Evolutionary conservation across 768 basidiomycete species (phyloP), one percentile per base, ranked within the genome.

Genomic region (Pleurotus sapidus): DNA sequence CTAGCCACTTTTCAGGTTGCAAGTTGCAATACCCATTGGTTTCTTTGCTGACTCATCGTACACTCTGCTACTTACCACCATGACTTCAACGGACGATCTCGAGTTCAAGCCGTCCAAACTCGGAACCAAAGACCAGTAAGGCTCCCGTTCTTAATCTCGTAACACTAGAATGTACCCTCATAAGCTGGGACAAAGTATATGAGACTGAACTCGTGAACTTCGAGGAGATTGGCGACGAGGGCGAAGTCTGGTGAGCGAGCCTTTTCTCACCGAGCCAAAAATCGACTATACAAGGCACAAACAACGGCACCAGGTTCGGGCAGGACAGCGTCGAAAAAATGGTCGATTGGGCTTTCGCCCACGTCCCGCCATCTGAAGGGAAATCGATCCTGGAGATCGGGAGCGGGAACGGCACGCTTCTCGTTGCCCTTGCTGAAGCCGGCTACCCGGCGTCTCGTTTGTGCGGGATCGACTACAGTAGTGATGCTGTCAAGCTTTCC

Each of bases 111-210:
- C 91, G 1, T 92, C 92, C 2, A 83, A 82, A 57, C 82, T 94
- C 3, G 92, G 92, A 40, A 90, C 86, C 0, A 92, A 88, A 72
- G 79, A 84, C 60, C 82, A 93, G 91, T 93, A 69, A 70, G 86
- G 68, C 37, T 9, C 37, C 3, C 9, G 11, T 3, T 34, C 30
- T 34, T 7, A 34, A 34, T 34, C 20, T 24, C 9, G 17, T 48
- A 61, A 48, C 60, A 55, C 27, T 49, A 24, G 46, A 25, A 25
- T 55, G 37, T 53, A 43, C 30, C 34, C 30, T 45, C 25, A 46
- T 34, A 61, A 93, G 91, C 68, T 93, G 92, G 92, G 89, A 93
- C 65, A 63, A 75, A 43, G 85, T 89, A 6, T 94, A 93, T 68
- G 74, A 84, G 39, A 75, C 78, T 42, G 92, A 94, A 64, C 70